phyloP scores from a whole-genome alignment of 148 eudicot species.

The Spergularia marina region DNA sequence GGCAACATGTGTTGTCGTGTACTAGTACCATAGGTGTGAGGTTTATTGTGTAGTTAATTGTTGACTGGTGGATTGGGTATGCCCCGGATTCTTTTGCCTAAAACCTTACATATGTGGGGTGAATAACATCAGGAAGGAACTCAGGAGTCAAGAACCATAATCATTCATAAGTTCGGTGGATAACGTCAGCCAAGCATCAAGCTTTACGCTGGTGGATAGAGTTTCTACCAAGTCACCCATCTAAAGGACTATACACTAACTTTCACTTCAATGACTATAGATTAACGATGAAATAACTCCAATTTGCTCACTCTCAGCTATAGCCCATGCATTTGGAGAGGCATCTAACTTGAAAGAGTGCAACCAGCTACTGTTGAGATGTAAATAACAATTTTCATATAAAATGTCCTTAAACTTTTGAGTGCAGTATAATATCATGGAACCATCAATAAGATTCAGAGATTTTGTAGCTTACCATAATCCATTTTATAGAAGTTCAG shows the following conservation, averaged over 20 bases:
- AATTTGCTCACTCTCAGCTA: too few relatives aligned
- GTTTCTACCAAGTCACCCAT: background rate
- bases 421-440: background rate
- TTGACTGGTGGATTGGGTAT: too few relatives aligned
- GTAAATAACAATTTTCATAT: background rate
- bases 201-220: background rate
- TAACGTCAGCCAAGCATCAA: background rate
- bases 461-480: conserved; percentile 53
- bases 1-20: too few relatives aligned
- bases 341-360: too few relatives aligned
- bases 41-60: too few relatives aligned
- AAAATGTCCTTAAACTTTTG: background rate
- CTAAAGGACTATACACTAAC: background rate
- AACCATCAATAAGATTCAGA: background rate
- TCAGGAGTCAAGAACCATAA: background rate
- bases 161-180: background rate
- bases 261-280: background rate
- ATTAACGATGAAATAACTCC: background rate
- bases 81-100: too few relatives aligned
- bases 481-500: conserved; percentile 65
- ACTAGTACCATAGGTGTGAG: too few relatives aligned
- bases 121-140: background rate
- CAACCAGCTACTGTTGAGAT: too few relatives aligned
- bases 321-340: too few relatives aligned
- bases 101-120: background rate